phyloP scores from a whole-genome alignment of 164 flowering plant genomes.

The Cinnamomum chago region DNA sequence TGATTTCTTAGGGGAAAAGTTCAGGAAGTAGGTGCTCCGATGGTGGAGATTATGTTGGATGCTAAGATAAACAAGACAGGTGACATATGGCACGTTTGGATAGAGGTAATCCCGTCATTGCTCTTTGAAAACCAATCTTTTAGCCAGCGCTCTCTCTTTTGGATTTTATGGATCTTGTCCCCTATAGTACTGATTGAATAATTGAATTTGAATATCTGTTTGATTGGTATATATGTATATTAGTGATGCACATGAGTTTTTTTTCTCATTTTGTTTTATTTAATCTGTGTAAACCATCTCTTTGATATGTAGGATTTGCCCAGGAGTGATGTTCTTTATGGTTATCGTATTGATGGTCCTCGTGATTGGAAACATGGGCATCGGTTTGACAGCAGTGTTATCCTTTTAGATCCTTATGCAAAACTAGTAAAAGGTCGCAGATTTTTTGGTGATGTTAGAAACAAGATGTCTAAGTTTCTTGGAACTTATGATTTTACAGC shows the following conservation, averaged over 20 bases:
- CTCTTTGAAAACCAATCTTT: not conserved
- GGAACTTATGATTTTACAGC: slow-evolving; percentile 83
- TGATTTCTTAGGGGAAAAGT: slow-evolving; percentile 23
- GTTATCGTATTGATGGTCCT: slow-evolving; percentile 90
- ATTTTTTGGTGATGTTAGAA: slow-evolving; percentile 61
- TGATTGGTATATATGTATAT: not conserved
- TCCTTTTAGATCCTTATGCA: slow-evolving; percentile 92
- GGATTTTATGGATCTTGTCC: not conserved
- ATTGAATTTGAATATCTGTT: not conserved
- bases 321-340: slow-evolving; percentile 68
- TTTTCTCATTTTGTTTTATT: not conserved
- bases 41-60: slow-evolving; percentile 68
- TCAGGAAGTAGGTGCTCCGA: slow-evolving; percentile 30
- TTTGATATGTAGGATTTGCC: slow-evolving; percentile 58
- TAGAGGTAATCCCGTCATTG: slow-evolving; percentile 39
- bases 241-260: not conserved
- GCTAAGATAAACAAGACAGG: slow-evolving; percentile 68
- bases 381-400: slow-evolving; percentile 66
- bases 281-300: not conserved
- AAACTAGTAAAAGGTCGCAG: slow-evolving; percentile 84
- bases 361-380: slow-evolving; percentile 78
- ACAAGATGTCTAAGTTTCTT: slow-evolving; percentile 52
- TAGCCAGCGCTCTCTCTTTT: not conserved
- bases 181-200: not conserved
- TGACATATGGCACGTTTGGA: slow-evolving; percentile 84